These are phyloP conservation scores for Neofusicoccum sp. DNA, from an alignment of 2,329 filamentous ascomycete genomes.

Conservation along the genomic window DNA sequence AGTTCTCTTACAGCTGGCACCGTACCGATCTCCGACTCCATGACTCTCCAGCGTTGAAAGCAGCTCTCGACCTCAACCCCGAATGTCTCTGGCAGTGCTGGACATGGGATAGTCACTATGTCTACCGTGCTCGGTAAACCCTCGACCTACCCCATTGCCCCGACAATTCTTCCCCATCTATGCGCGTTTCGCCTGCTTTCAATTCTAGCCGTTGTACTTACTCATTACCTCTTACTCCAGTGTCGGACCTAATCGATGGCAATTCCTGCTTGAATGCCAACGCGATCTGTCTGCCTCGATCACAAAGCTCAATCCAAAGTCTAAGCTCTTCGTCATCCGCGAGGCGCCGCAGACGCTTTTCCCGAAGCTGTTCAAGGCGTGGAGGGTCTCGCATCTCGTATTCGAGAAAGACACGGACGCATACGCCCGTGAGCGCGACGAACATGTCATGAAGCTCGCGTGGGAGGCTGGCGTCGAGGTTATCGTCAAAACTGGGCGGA, in stretches of 20 bases:
- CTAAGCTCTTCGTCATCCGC: slow-evolving; percentile 71
- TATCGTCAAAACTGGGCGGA: slow-evolving; percentile 65
- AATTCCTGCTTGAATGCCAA: slow-evolving; percentile 76
- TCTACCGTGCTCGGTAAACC: slow-evolving; percentile 60
- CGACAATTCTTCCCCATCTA: neutral
- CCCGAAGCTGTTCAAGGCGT: slow-evolving; percentile 71
- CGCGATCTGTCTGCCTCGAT: slow-evolving; percentile 69
- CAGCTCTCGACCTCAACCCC: slow-evolving; percentile 70
- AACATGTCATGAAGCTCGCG: slow-evolving; percentile 60
- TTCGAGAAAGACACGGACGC: slow-evolving; percentile 80
- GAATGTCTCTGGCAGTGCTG: slow-evolving; percentile 73
- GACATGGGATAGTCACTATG: slow-evolving; percentile 81
- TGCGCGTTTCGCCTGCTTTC: neutral
- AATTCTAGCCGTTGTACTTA: neutral
- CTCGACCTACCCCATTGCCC: too few species aligned
- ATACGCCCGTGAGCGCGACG: slow-evolving; percentile 68
- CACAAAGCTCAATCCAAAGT: slow-evolving; percentile 68
- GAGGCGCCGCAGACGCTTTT: slow-evolving; percentile 73
- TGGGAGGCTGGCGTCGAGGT: slow-evolving; percentile 68
- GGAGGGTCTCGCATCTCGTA: slow-evolving; percentile 74
- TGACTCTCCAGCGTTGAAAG: slow-evolving; percentile 73
- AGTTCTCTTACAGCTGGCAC: slow-evolving; percentile 59
- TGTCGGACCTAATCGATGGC: slow-evolving; percentile 73
- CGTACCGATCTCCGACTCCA: slow-evolving; percentile 77
- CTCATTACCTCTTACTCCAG: slow-evolving; percentile 31